phyloP scores from a whole-genome alignment of 352 stramenopile species.

The Phytopythium aichiense region DNA sequence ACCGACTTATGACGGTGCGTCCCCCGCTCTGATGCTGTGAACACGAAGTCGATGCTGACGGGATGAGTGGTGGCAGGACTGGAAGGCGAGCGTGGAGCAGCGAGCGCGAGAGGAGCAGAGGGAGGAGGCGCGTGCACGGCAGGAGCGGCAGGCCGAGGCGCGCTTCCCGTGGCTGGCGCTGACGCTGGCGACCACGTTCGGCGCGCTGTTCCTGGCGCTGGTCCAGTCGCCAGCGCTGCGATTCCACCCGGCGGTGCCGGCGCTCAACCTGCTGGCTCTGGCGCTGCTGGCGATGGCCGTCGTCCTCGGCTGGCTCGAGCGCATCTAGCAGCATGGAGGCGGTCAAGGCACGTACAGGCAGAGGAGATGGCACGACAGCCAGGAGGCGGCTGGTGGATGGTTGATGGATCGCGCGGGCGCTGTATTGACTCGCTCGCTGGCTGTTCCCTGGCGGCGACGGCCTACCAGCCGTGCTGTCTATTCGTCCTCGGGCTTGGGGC shows the following conservation, averaged over 20 bases:
- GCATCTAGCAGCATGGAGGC: neutral
- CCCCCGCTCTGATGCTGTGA: neutral
- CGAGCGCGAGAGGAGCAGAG: conserved; percentile 20
- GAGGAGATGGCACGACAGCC: too few relatives aligned
- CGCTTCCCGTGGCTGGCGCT: conserved; percentile 54
- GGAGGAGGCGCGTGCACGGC: conserved; percentile 23
- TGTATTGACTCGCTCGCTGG: conserved; percentile 1
- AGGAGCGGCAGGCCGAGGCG: conserved; percentile 13
- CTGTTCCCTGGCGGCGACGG: neutral
- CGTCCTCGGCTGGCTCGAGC: conserved; percentile 31
- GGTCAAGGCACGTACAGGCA: too few relatives aligned
- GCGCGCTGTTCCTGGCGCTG: conserved; percentile 47
- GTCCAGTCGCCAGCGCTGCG: conserved; percentile 44
- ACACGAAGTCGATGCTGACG: neutral
- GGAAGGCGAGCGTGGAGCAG: conserved; percentile 30
- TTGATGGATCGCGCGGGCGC: neutral
- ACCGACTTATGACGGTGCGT: conserved; percentile 28
- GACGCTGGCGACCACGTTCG: conserved; percentile 45
- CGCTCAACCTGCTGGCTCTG: conserved; percentile 46
- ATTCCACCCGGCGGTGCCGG: conserved; percentile 39
- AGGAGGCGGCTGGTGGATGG: neutral
- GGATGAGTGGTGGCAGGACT: conserved; percentile 21
- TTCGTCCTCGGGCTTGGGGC: conserved; percentile 6
- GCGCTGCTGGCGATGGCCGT: conserved; percentile 27
- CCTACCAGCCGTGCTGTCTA: neutral